Evolutionary conservation across 768 basidiomycete genomes (phyloP).

Genomic region (Lactarius hatsudake): DNA sequence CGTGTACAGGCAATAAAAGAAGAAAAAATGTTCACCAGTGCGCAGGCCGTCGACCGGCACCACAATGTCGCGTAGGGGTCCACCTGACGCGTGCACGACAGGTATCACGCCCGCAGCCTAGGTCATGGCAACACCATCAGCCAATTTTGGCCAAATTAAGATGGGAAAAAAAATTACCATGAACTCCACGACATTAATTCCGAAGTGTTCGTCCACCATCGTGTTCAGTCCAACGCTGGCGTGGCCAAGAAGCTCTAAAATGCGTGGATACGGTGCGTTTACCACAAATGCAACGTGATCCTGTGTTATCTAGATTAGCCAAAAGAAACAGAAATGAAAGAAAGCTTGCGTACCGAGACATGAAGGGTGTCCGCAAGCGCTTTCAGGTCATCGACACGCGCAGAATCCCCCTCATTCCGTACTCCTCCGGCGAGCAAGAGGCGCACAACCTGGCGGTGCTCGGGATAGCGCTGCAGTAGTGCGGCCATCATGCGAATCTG

Average conservation of each 20-base stretch:
- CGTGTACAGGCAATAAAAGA: neutral
- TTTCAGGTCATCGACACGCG: slow-evolving; percentile 61
- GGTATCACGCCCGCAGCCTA: slow-evolving; percentile 95
- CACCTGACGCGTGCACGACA: slow-evolving; percentile 89
- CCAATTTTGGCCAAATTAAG: neutral
- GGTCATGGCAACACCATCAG: neutral
- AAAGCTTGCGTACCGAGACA: slow-evolving; percentile 49
- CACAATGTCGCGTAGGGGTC: slow-evolving; percentile 88
- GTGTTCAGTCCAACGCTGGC: slow-evolving; percentile 89
- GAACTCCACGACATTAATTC: slow-evolving; percentile 96
- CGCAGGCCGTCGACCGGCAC: slow-evolving; percentile 68
- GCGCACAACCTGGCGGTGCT: slow-evolving; percentile 43
- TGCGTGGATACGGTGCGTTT: slow-evolving; percentile 73
- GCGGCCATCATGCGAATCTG: slow-evolving; percentile 71
- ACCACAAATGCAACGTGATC: slow-evolving; percentile 71
- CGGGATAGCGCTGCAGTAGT: slow-evolving; percentile 58
- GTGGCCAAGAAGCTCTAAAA: slow-evolving; percentile 67
- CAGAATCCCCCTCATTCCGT: slow-evolving; percentile 72
- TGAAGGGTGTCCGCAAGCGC: slow-evolving; percentile 57
- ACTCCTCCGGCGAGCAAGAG: slow-evolving; percentile 83
- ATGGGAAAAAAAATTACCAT: slow-evolving; percentile 54
- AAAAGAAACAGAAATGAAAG: slow-evolving; percentile 9
- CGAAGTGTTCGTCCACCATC: slow-evolving; percentile 98
- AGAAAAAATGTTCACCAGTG: slow-evolving; percentile 50
- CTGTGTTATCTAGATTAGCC: slow-evolving; percentile 38